These are phyloP conservation scores for Camellia japonica DNA, from an alignment of 148 eudicot genomes.

Conservation along the genomic window DNA sequence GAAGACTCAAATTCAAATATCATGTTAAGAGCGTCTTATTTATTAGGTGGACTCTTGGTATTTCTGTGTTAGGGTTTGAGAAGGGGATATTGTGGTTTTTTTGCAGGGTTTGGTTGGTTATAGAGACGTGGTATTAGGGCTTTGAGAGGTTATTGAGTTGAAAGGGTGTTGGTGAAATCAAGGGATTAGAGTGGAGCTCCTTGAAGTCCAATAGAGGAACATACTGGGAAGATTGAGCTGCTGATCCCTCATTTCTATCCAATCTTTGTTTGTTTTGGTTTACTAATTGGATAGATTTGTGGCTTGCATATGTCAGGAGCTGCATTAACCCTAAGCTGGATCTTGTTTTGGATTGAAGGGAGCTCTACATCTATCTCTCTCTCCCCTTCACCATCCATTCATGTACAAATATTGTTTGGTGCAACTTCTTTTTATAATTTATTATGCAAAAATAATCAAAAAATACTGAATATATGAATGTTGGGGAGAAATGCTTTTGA, in stretches of 20 bases:
- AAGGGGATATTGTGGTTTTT: not conserved
- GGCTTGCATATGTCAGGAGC: conserved; percentile 45
- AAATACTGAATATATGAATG: too few species aligned
- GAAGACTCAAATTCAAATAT: too few species aligned
- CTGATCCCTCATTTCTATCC: conserved; percentile 36
- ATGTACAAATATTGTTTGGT: too few species aligned
- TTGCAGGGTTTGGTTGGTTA: not conserved
- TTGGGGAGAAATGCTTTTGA: too few species aligned
- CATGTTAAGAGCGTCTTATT: too few species aligned
- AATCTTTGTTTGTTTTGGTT: not conserved
- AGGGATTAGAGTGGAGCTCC: conserved; percentile 33
- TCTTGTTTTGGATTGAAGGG: conserved; percentile 47
- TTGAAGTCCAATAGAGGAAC: conserved; percentile 41
- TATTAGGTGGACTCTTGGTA: too few species aligned
- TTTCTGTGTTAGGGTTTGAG: not conserved
- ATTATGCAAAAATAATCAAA: too few species aligned
- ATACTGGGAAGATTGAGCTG: conserved; percentile 31
- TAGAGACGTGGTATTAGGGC: not conserved
- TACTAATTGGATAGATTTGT: conserved; percentile 18
- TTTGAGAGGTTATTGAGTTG: not conserved
- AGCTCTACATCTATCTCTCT: conserved; percentile 27
- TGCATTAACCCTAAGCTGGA: conserved; percentile 18
- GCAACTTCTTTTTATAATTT: not conserved
- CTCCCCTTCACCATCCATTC: not conserved
- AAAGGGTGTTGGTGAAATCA: not conserved